phyloP scores from a whole-genome alignment of 305 asterid genomes.

The Coffea humblotiana region DNA sequence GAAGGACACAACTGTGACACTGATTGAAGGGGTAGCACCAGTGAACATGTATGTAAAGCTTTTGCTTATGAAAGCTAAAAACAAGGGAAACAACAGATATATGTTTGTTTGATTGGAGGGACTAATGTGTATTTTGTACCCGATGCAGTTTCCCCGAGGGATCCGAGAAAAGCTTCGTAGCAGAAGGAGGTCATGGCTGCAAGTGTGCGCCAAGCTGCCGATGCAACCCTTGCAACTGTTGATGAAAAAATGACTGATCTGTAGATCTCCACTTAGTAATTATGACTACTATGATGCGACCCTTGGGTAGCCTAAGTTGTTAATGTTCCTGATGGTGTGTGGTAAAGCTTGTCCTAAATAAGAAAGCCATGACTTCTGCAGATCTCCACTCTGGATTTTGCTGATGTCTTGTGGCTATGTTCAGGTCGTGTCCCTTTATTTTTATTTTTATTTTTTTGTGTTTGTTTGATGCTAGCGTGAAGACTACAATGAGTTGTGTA shows the following conservation, averaged over 20 bases:
- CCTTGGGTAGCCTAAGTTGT: not conserved
- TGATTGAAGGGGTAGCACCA: constrained; percentile 56
- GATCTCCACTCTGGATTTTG: not conserved
- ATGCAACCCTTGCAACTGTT: constrained; percentile 64
- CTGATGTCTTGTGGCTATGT: not conserved
- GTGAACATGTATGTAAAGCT: constrained; percentile 31
- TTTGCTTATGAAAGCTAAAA: not conserved
- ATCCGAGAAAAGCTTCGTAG: constrained; percentile 42
- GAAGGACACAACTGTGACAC: constrained; percentile 32
- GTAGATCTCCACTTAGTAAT: not conserved
- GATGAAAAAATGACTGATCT: not conserved
- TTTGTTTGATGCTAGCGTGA: not conserved
- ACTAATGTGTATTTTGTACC: not conserved
- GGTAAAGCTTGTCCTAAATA: not conserved
- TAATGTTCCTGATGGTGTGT: not conserved
- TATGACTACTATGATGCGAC: not conserved
- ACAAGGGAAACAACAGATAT: not conserved
- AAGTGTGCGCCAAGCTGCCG: constrained; percentile 65
- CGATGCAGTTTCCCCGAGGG: constrained; percentile 40
- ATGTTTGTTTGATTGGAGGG: not conserved
- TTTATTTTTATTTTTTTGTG: not conserved
- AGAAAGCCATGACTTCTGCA: constrained; percentile 1
- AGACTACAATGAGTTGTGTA: not conserved
- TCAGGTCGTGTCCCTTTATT: not conserved
- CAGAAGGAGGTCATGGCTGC: constrained; percentile 66